Evolutionary conservation across 371 early-diverging fungal species (phyloP), one percentile per base, ranked within the genome.

Genomic region (Rhizomucor miehei): DNA sequence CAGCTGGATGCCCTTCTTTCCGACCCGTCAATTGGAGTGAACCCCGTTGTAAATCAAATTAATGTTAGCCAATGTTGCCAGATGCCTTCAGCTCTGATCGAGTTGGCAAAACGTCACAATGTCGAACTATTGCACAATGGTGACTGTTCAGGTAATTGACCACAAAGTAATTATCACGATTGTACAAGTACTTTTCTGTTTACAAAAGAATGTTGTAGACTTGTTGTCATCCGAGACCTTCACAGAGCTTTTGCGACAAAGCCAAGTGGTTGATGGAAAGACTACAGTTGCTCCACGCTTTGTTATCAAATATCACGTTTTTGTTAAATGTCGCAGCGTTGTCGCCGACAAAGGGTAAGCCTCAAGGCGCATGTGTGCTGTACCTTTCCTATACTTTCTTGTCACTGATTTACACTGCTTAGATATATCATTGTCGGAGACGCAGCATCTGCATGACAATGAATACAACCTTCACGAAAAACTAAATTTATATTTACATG

Each of bases 301-400:
- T 68, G 81, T 81, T 16, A 57, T 83, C 58, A 81, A 83, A 56
- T 83, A 83, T 51, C 68, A 80, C 38, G 80, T 77, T 11, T 77
- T 82, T 51, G 76, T 70, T 24, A 64, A 67, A 14, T 41, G 63
- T 49, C 69, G 80, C 40, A 79, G 82, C 43, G 56, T 82, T 8
- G 69, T 82, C 19, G 66, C 72, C 3, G 75, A 80, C 51, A 82
- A 82, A 64, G 82, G 82, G 76, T 82, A 73, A 65, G 23, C 8
- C n/a, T n/a, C n/a, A n/a, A n/a, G n/a, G n/a, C n/a, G n/a, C n/a
- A n/a, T n/a, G n/a, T n/a, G n/a, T n/a, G n/a, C n/a, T n/a, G n/a
- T n/a, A n/a, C n/a, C n/a, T n/a, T n/a, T n/a, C n/a, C n/a, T n/a
- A n/a, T n/a, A n/a, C n/a, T n/a, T n/a, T n/a, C n/a, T n/a, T n/a